Conservation (phyloP, 306 rosid species). For the Citrullus amarus region DNA sequence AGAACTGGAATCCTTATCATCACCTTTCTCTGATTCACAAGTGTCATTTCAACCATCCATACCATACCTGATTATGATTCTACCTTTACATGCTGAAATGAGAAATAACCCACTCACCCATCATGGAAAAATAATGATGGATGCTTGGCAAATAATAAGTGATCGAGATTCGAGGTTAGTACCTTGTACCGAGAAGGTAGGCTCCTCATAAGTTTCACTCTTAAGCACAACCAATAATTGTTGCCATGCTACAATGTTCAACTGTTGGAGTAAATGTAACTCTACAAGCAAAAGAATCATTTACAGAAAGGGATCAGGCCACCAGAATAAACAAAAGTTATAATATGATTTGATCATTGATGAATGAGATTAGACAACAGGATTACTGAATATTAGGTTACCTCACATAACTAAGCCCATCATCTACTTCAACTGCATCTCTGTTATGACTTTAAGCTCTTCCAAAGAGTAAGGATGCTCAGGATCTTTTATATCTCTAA, state of each 20-base stretch:
- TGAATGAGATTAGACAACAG: background rate
- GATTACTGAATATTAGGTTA: conserved; percentile 1
- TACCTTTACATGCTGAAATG: background rate
- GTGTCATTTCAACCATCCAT: background rate
- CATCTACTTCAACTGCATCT: conserved; percentile 83
- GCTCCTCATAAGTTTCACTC: conserved; percentile 84
- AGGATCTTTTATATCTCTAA: conserved; percentile 91
- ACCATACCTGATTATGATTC: background rate
- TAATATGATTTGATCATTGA: background rate
- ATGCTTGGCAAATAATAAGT: background rate
- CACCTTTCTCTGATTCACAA: background rate
- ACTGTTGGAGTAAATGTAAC: conserved; percentile 93
- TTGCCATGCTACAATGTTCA: conserved; percentile 96
- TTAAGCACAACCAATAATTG: conserved; percentile 82
- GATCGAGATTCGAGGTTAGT: background rate
- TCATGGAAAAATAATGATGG: background rate
- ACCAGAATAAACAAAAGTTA: background rate
- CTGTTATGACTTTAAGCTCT: conserved; percentile 87
- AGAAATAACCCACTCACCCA: background rate
- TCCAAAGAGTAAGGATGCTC: conserved; percentile 87
- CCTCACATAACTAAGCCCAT: conserved; percentile 64
- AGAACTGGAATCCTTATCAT: background rate
- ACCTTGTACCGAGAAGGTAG: conserved; percentile 87
- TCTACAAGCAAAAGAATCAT: conserved; percentile 28
- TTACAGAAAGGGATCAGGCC: background rate